Evolutionary conservation across 164 flowering plant genomes (phyloP).

Genomic region (Aristolochia fimbriata): DNA sequence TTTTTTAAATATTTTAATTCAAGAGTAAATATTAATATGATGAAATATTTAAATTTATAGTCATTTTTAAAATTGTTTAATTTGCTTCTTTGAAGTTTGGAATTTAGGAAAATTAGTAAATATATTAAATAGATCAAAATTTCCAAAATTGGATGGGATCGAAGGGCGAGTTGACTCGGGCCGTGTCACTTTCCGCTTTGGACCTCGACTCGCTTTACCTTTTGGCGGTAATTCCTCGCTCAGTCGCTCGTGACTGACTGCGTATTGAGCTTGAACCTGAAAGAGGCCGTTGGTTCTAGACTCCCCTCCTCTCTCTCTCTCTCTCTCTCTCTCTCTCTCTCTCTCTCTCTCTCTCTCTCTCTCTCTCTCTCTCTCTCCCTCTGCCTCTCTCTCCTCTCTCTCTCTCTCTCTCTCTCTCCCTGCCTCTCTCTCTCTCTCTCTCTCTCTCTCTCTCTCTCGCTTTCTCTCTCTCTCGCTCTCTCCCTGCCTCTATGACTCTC

Average conservation of each 20-base stretch:
- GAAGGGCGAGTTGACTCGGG: neutral
- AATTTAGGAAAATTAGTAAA: too few species aligned
- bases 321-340: neutral
- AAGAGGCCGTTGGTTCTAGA: conserved; percentile 5
- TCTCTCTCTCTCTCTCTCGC: too few species aligned
- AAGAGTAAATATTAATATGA: too few species aligned
- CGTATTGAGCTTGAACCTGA: neutral
- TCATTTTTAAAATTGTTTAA: too few species aligned
- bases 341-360: neutral
- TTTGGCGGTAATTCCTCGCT: conserved; percentile 2
- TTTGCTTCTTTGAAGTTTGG: too few species aligned
- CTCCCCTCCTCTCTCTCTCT: too few species aligned
- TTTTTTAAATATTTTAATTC: too few species aligned
- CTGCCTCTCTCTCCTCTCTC: conserved; percentile 1
- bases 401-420: neutral
- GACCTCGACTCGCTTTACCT: neutral
- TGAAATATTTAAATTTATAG: too few species aligned
- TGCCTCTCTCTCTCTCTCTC: too few species aligned
- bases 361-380: neutral
- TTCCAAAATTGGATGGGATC: too few species aligned
- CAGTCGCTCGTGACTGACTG: neutral
- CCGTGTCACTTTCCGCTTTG: neutral
- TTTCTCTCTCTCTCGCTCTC: neutral
- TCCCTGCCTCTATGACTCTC: neutral
- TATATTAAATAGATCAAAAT: too few species aligned